Conservation (phyloP, 1,139 yeast genomes). For the Williopsis jadinii region DNA sequence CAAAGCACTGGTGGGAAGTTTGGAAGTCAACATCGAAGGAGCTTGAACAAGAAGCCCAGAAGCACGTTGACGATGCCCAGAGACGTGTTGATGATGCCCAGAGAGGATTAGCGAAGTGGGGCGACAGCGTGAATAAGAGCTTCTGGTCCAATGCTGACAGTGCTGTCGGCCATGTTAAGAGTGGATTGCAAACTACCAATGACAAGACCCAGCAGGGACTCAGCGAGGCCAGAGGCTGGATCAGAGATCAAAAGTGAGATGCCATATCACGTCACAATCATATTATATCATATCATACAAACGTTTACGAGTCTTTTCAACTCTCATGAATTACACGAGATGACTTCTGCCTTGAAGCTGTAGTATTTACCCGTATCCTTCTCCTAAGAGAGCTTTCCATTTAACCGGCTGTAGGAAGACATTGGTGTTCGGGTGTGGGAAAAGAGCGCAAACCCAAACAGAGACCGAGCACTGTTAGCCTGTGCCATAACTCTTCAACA, state of each 20-base stretch:
- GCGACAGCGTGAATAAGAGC: constrained; percentile 18
- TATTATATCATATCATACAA: too few species aligned
- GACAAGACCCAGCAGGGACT: constrained; percentile 25
- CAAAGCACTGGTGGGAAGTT: constrained; percentile 29
- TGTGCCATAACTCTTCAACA: too few species aligned
- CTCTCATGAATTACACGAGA: too few species aligned
- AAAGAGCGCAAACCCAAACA: too few species aligned
- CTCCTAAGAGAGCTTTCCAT: too few species aligned
- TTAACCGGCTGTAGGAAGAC: too few species aligned
- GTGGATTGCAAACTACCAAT: constrained; percentile 23
- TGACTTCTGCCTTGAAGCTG: too few species aligned
- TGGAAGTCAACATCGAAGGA: constrained; percentile 26
- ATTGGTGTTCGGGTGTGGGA: too few species aligned
- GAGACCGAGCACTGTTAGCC: too few species aligned
- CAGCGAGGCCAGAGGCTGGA: constrained; percentile 23
- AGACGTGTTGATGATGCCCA: constrained; percentile 22
- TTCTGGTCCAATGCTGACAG: constrained; percentile 25
- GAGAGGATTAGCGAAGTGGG: constrained; percentile 20
- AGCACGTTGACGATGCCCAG: constrained; percentile 25
- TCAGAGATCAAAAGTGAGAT: constrained; percentile 18
- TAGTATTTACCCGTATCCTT: too few species aligned
- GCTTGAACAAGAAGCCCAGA: constrained; percentile 26
- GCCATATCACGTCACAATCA: too few species aligned
- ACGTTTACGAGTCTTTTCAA: too few species aligned
- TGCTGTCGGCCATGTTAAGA: constrained; percentile 24